Conservation (phyloP, 73 alveolate species). For the Paramecium pentaurelia region DNA sequence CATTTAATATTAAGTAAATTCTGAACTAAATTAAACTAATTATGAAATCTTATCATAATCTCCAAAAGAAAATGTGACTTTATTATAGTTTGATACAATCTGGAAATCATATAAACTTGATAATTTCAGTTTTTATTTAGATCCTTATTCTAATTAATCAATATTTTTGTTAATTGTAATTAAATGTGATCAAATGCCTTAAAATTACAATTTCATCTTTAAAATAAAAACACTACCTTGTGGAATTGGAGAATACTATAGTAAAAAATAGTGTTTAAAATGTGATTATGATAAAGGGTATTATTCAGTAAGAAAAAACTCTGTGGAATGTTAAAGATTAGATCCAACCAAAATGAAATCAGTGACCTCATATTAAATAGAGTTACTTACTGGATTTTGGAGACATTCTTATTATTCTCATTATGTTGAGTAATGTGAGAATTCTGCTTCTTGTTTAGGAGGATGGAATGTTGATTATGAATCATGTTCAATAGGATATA, state of each 20-base stretch:
- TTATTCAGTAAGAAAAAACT: neutral
- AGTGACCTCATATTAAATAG: neutral
- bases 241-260: neutral
- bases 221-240: neutral
- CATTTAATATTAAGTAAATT: neutral
- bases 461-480: neutral
- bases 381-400: neutral
- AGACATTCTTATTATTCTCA: neutral
- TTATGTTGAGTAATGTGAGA: neutral
- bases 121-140: neutral
- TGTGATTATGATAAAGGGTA: neutral
- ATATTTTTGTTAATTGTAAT: neutral
- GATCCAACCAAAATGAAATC: neutral
- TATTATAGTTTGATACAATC: neutral
- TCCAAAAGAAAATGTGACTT: neutral
- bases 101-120: neutral
- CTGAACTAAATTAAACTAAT: neutral
- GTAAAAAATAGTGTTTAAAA: neutral
- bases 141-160: neutral
- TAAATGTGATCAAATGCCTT: neutral
- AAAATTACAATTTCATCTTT: neutral
- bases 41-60: neutral
- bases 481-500: neutral
- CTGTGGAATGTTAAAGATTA: neutral
- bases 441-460: neutral